Evolutionary conservation across 495 filamentous ascomycete genomes (phyloP).

Genomic region (Hypoxylon fragiforme): DNA sequence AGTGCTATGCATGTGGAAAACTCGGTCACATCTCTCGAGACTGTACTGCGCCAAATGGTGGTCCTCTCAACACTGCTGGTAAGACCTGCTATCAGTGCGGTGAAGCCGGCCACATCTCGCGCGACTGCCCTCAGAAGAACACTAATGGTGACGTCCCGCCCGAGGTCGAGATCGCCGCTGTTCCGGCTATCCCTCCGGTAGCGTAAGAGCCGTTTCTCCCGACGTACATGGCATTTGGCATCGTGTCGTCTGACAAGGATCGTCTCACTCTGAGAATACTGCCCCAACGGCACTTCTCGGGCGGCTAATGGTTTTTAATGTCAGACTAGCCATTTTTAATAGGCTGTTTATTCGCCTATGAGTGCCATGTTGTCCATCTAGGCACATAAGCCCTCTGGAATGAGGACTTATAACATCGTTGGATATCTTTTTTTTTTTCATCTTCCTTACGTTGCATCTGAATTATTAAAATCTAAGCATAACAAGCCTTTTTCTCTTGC

Average conservation of each 20-base stretch:
- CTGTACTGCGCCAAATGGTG: slow-evolving; percentile 96
- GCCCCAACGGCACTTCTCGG: background rate
- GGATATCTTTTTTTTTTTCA: slow-evolving; percentile 21
- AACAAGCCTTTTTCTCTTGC: slow-evolving; percentile 19
- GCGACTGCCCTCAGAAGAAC: slow-evolving; percentile 78
- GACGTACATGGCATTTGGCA: slow-evolving; percentile 4
- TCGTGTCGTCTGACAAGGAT: slow-evolving; percentile 3
- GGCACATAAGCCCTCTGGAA: slow-evolving; percentile 1
- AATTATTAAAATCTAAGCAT: slow-evolving; percentile 33
- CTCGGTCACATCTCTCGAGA: slow-evolving; percentile 97
- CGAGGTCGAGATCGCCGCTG: slow-evolving; percentile 39
- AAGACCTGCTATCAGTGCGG: slow-evolving; percentile 99
- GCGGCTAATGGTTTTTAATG: background rate
- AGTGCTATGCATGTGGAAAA: slow-evolving; percentile 99
- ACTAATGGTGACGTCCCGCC: slow-evolving; percentile 51
- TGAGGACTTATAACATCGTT: slow-evolving; percentile 11
- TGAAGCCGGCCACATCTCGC: slow-evolving; percentile 92
- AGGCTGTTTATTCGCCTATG: background rate
- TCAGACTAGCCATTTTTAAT: background rate
- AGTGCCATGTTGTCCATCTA: slow-evolving; percentile 12
- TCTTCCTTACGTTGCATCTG: slow-evolving; percentile 23
- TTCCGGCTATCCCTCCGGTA: slow-evolving; percentile 40
- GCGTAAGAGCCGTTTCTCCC: slow-evolving; percentile 28
- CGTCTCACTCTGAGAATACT: background rate
- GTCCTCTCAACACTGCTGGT: slow-evolving; percentile 89